These are phyloP conservation scores for Leersia perrieri DNA, from an alignment of 176 grass and related monocot species.

Conservation along the genomic window DNA sequence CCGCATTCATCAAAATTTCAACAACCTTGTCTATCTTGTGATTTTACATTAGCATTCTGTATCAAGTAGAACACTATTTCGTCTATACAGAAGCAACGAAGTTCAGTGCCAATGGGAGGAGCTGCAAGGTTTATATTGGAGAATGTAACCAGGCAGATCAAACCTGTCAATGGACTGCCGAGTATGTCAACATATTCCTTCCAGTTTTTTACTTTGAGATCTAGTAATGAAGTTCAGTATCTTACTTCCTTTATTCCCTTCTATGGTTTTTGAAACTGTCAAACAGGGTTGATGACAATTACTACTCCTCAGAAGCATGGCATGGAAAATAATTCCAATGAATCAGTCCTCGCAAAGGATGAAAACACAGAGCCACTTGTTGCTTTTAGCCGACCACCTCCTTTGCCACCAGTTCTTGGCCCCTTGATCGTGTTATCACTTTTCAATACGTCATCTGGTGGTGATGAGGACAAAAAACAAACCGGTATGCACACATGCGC, in stretches of 20 bases:
- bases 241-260: not conserved
- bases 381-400: conserved; percentile 55
- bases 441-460: conserved; percentile 43
- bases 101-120: conserved; percentile 14
- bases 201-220: not conserved
- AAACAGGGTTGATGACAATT: conserved; percentile 53
- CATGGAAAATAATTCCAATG: conserved; percentile 21
- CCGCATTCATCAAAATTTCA: not conserved
- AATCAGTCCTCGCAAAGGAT: conserved; percentile 21
- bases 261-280: not conserved
- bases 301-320: conserved; percentile 41
- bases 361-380: conserved; percentile 48
- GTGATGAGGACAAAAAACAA: conserved; percentile 61
- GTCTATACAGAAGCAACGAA: not conserved
- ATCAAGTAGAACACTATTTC: not conserved
- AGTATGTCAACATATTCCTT: conserved; percentile 33
- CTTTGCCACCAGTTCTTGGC: conserved; percentile 66
- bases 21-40: not conserved
- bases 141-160: conserved; percentile 44
- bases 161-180: conserved; percentile 18
- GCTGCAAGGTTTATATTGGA: conserved; percentile 31
- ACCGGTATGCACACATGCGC: not conserved
- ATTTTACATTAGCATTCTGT: not conserved
- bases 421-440: conserved; percentile 44
- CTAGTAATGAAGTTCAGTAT: not conserved